A percentile compares a stretch with the other conserved stretches of the same genome.
Conservation (phyloP, 371 early-diverging fungal genomes). For the Mucor piriformis region DNA sequence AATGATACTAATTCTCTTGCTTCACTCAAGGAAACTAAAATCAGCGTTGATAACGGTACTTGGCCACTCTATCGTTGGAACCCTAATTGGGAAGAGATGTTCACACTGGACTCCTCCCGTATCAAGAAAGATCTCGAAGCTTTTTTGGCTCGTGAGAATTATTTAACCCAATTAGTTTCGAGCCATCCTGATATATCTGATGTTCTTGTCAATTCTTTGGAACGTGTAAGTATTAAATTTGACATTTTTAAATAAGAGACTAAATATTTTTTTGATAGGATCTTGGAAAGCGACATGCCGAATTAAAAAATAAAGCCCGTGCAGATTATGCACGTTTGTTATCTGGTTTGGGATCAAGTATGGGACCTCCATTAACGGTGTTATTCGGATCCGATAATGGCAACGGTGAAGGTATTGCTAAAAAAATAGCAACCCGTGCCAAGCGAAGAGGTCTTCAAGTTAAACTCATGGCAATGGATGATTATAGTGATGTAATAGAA, state of each 20-base stretch:
- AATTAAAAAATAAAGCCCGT: constrained; percentile 44
- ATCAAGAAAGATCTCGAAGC: constrained; percentile 75
- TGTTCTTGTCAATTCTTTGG: constrained; percentile 48
- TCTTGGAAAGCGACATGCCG: constrained; percentile 50
- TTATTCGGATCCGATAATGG: constrained; percentile 89
- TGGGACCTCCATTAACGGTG: constrained; percentile 75
- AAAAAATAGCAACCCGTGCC: constrained; percentile 75
- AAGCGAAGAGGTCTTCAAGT: constrained; percentile 76
- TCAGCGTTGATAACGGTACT: constrained; percentile 83
- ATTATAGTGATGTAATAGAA: constrained; percentile 70
- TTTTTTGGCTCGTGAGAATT: constrained; percentile 81
- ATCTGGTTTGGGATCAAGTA: constrained; percentile 52
- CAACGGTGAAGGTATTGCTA: constrained; percentile 81
- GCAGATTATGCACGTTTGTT: constrained; percentile 68
- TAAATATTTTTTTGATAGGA: constrained; percentile 23
- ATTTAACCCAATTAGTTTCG: constrained; percentile 68
- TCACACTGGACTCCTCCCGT: constrained; percentile 82
- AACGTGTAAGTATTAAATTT: constrained; percentile 33
- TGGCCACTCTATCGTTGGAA: constrained; percentile 95
- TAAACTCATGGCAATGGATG: constrained; percentile 76
- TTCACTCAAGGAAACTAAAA: constrained; percentile 81
- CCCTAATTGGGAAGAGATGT: constrained; percentile 64
- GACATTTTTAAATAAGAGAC: not conserved
- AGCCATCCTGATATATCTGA: constrained; percentile 62
- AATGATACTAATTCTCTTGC: constrained; percentile 57